phyloP scores from a whole-genome alignment of 495 filamentous ascomycete species.

The Parathielavia appendiculata region DNA sequence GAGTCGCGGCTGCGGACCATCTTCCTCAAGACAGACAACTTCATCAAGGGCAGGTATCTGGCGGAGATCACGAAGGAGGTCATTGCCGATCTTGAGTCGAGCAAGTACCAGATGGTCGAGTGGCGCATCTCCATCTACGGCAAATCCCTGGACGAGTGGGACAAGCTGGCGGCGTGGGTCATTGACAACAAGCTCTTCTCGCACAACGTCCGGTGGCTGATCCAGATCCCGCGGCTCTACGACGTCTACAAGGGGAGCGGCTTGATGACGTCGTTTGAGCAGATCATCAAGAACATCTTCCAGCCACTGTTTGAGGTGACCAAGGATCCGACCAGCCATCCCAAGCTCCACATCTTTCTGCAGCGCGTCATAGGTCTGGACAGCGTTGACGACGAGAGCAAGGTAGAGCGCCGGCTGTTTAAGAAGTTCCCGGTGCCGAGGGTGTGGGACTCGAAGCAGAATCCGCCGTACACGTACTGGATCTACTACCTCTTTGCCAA shows the following conservation, averaged over 20 bases:
- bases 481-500: conserved; percentile 96
- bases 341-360: conserved; percentile 90
- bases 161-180: conserved; percentile 97
- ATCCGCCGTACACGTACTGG: conserved; percentile 98
- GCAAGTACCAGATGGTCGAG: conserved; percentile 99
- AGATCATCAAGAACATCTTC: conserved; percentile 88
- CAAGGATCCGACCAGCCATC: conserved; percentile 75
- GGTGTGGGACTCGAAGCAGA: conserved; percentile 84
- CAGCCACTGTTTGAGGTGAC: conserved; percentile 93
- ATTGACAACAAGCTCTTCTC: conserved; percentile 97
- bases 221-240: conserved; percentile 91
- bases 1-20: conserved; percentile 93
- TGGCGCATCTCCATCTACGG: conserved; percentile 98
- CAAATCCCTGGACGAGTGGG: conserved; percentile 88
- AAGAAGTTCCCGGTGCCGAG: conserved; percentile 88
- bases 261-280: conserved; percentile 82
- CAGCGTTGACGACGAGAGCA: conserved; percentile 97
- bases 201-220: conserved; percentile 94
- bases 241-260: conserved; percentile 89
- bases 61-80: conserved; percentile 98
- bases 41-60: conserved; percentile 89
- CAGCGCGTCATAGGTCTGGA: conserved; percentile 96
- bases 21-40: conserved; percentile 97
- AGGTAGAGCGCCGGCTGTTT: conserved; percentile 83
- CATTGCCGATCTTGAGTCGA: conserved; percentile 94